Conservation (phyloP, 768 basidiomycete genomes). For the Suillus lakei region DNA sequence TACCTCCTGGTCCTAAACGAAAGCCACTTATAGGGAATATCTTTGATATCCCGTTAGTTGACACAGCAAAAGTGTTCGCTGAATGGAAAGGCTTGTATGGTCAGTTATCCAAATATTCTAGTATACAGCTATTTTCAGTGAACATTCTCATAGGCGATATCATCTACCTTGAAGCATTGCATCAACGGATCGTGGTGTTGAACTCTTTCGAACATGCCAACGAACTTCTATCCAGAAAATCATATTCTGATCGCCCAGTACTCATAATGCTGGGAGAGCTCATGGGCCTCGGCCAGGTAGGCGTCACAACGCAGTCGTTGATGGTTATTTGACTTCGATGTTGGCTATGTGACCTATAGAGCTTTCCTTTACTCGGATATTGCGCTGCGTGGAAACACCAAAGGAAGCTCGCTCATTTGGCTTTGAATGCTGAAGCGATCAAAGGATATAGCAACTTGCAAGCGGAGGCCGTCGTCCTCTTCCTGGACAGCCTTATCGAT, state of each 20-base stretch:
- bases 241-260: conserved; percentile 22
- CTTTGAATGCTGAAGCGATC: conserved; percentile 7
- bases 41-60: conserved; percentile 4
- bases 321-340: background rate
- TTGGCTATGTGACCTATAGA: background rate
- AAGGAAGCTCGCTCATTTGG: conserved; percentile 10
- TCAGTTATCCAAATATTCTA: background rate
- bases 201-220: conserved; percentile 31
- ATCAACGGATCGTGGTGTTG: conserved; percentile 19
- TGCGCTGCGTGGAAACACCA: conserved; percentile 13
- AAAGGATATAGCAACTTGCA: conserved; percentile 3
- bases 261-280: conserved; percentile 5
- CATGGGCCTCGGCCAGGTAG: conserved; percentile 2
- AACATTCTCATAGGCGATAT: conserved; percentile 15
- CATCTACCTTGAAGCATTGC: conserved; percentile 18
- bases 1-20: conserved; percentile 12
- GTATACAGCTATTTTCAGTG: background rate
- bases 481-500: conserved; percentile 9
- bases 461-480: conserved; percentile 3
- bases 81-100: background rate
- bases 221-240: conserved; percentile 34
- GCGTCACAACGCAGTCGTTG: background rate
- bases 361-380: conserved; percentile 17
- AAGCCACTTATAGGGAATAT: conserved; percentile 17
- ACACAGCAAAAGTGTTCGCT: background rate